These are phyloP conservation scores for Tylopilus sp. DNA, from an alignment of 768 basidiomycete genomes.

Conservation along the genomic window DNA sequence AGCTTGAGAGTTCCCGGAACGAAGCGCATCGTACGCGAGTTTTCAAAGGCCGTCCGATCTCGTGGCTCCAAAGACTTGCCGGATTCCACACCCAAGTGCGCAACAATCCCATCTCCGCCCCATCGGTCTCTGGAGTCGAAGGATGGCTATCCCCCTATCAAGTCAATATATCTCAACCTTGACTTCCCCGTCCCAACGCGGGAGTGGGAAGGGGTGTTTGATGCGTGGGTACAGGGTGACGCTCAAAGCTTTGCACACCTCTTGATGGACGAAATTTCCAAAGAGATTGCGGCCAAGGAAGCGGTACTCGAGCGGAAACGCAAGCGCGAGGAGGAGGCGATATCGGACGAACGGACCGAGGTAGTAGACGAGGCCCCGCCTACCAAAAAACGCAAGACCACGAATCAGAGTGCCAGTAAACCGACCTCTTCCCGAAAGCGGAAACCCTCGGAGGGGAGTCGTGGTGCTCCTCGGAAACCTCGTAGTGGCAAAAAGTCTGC, in stretches of 20 bases:
- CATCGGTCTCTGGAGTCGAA: slow-evolving; percentile 31
- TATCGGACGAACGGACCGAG: slow-evolving; percentile 12
- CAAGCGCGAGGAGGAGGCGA: slow-evolving; percentile 50
- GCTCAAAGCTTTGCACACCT: slow-evolving; percentile 73
- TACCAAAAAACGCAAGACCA: slow-evolving; percentile 26
- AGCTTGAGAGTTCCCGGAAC: slow-evolving; percentile 88
- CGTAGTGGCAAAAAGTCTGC: slow-evolving; percentile 18
- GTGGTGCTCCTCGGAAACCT: slow-evolving; percentile 31
- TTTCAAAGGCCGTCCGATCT: slow-evolving; percentile 70
- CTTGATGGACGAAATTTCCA: slow-evolving; percentile 55
- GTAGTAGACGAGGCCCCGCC: slow-evolving; percentile 12
- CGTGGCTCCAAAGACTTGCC: slow-evolving; percentile 39
- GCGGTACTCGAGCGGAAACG: slow-evolving; percentile 52
- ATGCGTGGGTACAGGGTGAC: slow-evolving; percentile 87
- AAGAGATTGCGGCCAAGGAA: slow-evolving; percentile 53
- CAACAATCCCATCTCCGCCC: slow-evolving; percentile 46
- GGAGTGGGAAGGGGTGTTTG: slow-evolving; percentile 90
- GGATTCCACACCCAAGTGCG: slow-evolving; percentile 22
- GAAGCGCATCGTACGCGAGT: slow-evolving; percentile 87
- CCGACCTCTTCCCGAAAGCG: slow-evolving; percentile 17
- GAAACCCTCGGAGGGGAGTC: slow-evolving; percentile 24
- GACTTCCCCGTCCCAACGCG: slow-evolving; percentile 82
- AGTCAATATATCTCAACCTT: slow-evolving; percentile 78
- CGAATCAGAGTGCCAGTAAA: slow-evolving; percentile 10
- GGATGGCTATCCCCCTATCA: slow-evolving; percentile 55